A percentile compares a stretch with the other conserved stretches of the same genome.
Conservation (phyloP, 192 early-diverging fungal species). For the Podila minutissima region DNA sequence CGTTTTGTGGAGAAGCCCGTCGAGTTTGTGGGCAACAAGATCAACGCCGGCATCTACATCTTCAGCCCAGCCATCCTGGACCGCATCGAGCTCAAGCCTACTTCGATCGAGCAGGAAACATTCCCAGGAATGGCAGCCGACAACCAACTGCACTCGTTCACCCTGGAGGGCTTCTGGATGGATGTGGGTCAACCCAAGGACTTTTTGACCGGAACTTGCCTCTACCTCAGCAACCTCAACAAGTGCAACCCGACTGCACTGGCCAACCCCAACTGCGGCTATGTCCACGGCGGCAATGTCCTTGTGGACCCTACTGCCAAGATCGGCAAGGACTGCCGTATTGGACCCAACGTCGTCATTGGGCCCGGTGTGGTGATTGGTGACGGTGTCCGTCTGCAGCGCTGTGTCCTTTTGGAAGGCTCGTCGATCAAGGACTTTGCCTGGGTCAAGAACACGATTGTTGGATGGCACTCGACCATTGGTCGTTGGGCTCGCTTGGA, state of each 20-base stretch:
- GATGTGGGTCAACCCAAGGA: conserved; percentile 99
- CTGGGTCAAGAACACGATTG: conserved; percentile 90
- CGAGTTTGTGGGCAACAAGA: conserved; percentile 96
- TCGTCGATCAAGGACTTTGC: conserved; percentile 88
- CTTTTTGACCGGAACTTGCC: conserved; percentile 94
- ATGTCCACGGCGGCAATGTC: conserved; percentile 88
- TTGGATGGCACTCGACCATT: conserved; percentile 96
- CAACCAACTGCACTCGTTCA: conserved; percentile 89
- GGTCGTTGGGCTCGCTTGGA: conserved; percentile 98
- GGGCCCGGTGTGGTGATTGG: conserved; percentile 92
- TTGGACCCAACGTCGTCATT: conserved; percentile 97
- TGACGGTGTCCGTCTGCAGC: conserved; percentile 93
- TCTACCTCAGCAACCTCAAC: conserved; percentile 88
- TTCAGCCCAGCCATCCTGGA: conserved; percentile 92
- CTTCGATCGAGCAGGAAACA: conserved; percentile 97
- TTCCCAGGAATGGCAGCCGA: conserved; percentile 96
- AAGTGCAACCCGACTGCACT: conserved; percentile 80
- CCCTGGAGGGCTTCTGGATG: conserved; percentile 98
- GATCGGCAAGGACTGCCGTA: conserved; percentile 95
- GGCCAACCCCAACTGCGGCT: conserved; percentile 71
- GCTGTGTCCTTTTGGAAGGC: conserved; percentile 89
- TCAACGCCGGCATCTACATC: conserved; percentile 99
- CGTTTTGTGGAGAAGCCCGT: conserved; percentile 98
- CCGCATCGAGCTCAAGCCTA: conserved; percentile 94
- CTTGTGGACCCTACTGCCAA: conserved; percentile 90